A percentile compares a stretch with the other conserved stretches of the same genome.
Conservation (phyloP, 2,329 filamentous ascomycete species). For the Fusarium falciforme region DNA sequence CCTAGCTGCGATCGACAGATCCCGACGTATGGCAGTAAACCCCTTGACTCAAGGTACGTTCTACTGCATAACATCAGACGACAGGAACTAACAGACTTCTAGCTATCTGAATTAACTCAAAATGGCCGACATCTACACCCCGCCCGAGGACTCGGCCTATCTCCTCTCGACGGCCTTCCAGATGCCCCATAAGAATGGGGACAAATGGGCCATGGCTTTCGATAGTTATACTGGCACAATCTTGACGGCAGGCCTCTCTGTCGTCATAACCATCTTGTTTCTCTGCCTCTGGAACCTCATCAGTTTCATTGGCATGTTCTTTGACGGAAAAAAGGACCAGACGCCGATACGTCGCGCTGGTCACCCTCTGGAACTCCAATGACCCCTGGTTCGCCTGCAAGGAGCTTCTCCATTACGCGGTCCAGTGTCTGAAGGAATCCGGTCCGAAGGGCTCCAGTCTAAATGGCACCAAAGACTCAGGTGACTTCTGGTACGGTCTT, state of each 20-base stretch:
- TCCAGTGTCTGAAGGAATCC: background rate
- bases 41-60: background rate
- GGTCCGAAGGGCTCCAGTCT: too few relatives aligned
- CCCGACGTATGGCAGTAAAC: background rate
- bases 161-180: background rate
- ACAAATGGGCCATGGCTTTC: background rate
- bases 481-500: background rate
- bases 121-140: background rate
- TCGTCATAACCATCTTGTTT: background rate
- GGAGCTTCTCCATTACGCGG: background rate
- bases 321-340: background rate
- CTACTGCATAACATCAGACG: background rate
- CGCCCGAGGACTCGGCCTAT: background rate
- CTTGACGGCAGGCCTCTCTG: background rate
- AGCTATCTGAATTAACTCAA: background rate
- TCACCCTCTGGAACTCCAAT: background rate
- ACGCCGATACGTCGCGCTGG: background rate
- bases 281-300: background rate
- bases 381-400: slow-evolving; percentile 1
- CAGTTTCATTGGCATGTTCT: background rate
- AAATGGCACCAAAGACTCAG: too few relatives aligned
- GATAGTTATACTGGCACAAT: background rate
- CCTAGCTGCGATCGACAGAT: background rate
- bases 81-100: background rate
- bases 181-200: background rate